These are phyloP conservation scores for Cylindrotheca fusiformis DNA, from an alignment of 108 stramenopile genomes.

Conservation along the genomic window DNA sequence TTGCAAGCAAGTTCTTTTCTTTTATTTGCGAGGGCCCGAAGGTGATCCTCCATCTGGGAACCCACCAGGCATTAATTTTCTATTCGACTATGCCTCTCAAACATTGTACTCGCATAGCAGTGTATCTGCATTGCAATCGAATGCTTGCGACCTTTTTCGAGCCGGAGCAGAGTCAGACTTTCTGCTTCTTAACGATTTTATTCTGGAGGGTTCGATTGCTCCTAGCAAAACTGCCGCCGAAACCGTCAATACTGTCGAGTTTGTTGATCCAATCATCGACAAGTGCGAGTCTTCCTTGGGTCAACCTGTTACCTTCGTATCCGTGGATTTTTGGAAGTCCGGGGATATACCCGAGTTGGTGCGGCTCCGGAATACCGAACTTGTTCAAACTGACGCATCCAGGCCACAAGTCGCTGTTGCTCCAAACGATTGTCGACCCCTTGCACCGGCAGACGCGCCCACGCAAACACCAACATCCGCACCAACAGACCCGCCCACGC, in stretches of 20 bases:
- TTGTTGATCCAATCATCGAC: conserved; percentile 27
- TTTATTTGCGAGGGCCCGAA: conserved; percentile 52
- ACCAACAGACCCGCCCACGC: neutral
- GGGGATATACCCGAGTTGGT: conserved; percentile 47
- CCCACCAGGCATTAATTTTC: conserved; percentile 45
- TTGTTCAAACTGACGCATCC: conserved; percentile 5
- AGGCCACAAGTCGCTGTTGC: neutral
- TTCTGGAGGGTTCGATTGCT: conserved; percentile 20
- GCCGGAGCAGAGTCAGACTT: conserved; percentile 20
- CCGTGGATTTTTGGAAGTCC: conserved; percentile 68
- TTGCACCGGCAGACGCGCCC: neutral
- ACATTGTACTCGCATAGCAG: conserved; percentile 44
- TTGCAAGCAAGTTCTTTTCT: conserved; percentile 55
- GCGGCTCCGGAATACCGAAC: conserved; percentile 32
- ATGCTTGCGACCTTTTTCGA: conserved; percentile 44
- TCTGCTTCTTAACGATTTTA: conserved; percentile 47
- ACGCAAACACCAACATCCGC: neutral
- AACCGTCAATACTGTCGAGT: conserved; percentile 37
- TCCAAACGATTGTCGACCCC: neutral
- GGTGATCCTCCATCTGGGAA: conserved; percentile 18
- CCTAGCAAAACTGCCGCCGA: conserved; percentile 33
- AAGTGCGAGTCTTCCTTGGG: conserved; percentile 24
- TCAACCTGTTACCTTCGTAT: conserved; percentile 28
- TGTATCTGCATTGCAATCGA: conserved; percentile 36
- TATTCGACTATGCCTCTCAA: conserved; percentile 46